A percentile compares a stretch with the other conserved stretches of the same genome.
Conservation (phyloP, 1,284 basidiomycete species). For the Tylopilus sp. region DNA sequence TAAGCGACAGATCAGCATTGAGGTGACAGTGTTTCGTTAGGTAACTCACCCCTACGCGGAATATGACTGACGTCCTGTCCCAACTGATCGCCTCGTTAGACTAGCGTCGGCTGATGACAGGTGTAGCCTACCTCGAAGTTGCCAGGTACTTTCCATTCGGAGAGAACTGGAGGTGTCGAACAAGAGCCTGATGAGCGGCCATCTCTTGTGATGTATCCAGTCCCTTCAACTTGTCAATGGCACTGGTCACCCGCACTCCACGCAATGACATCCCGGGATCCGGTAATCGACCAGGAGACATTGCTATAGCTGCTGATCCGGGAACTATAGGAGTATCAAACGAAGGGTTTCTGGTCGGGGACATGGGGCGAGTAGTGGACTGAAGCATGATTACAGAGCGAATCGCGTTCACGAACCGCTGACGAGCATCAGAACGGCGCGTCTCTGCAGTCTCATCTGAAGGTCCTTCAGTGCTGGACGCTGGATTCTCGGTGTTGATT, state of each 20-base stretch:
- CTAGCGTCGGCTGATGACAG: neutral
- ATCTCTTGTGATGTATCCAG: constrained; percentile 57
- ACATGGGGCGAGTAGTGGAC: constrained; percentile 33
- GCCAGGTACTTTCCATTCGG: constrained; percentile 41
- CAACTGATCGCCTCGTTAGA: constrained; percentile 47
- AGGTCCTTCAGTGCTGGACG: constrained; percentile 31
- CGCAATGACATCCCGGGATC: constrained; percentile 45
- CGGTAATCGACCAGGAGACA: constrained; percentile 36
- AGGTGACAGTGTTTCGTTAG: constrained; percentile 6
- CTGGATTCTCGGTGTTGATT: constrained; percentile 28
- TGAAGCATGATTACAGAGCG: constrained; percentile 51
- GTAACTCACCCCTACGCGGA: constrained; percentile 59
- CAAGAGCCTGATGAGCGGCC: constrained; percentile 36
- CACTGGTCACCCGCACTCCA: constrained; percentile 52
- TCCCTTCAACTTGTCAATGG: constrained; percentile 58
- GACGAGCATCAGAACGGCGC: constrained; percentile 34
- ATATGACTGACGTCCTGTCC: constrained; percentile 75
- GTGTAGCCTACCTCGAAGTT: constrained; percentile 33
- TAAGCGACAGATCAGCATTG: constrained; percentile 28
- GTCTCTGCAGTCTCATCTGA: constrained; percentile 28
- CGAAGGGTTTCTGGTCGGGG: constrained; percentile 32
- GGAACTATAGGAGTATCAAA: constrained; percentile 33
- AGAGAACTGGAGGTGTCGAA: constrained; percentile 42
- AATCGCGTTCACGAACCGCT: constrained; percentile 44
- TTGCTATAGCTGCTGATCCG: constrained; percentile 25